Evolutionary conservation across 805 yeast species (phyloP).

Genomic region (Metschnikowia henanensis): DNA sequence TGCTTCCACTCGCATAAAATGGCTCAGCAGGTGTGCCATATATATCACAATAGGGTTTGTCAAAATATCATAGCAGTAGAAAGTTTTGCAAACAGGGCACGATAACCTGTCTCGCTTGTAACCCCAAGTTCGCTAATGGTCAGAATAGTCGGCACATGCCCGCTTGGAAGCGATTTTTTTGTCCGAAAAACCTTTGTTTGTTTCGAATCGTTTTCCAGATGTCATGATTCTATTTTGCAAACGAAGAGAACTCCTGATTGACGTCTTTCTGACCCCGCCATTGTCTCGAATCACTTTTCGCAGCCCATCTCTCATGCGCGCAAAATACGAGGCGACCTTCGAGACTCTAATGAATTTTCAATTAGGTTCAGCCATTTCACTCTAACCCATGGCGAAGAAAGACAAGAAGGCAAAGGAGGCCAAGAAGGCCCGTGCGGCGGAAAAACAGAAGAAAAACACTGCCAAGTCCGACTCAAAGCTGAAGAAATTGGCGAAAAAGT

Average conservation of each 20-base stretch:
- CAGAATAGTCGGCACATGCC: too few relatives aligned
- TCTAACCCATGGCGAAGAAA: conserved; percentile 80
- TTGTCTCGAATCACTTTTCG: not conserved
- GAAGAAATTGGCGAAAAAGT: conserved; percentile 73
- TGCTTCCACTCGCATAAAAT: conserved; percentile 2
- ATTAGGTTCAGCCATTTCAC: too few relatives aligned
- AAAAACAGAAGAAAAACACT: conserved; percentile 72
- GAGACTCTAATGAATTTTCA: not conserved
- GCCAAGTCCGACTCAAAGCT: conserved; percentile 72
- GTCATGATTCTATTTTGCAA: too few relatives aligned
- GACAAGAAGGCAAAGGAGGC: conserved; percentile 87
- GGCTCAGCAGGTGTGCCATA: not conserved
- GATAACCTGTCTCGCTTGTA: too few relatives aligned
- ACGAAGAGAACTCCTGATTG: too few relatives aligned
- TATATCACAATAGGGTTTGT: conserved; percentile 1
- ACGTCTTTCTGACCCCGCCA: too few relatives aligned
- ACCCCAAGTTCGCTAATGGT: too few relatives aligned
- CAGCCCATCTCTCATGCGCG: not conserved
- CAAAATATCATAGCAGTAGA: too few relatives aligned
- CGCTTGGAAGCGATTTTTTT: too few relatives aligned
- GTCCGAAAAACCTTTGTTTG: too few relatives aligned
- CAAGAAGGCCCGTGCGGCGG: conserved; percentile 85
- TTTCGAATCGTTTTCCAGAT: too few relatives aligned
- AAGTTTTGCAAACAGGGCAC: too few relatives aligned
- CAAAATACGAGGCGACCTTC: not conserved